phyloP scores from a whole-genome alignment of 345 rosid species.

The Salix exigua region DNA sequence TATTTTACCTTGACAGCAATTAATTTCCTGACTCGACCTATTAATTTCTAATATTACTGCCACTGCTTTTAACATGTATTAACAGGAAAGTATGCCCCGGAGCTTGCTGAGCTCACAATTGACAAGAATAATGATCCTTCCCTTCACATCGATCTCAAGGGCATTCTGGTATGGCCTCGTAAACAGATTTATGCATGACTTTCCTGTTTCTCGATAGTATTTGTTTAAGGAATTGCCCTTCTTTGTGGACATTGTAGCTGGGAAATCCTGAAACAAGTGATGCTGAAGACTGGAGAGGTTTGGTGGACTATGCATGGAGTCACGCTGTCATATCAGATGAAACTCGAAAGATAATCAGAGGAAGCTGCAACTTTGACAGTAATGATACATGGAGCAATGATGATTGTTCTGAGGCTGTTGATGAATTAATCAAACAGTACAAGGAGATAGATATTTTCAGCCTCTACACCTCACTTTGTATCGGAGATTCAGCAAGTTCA shows the following conservation, averaged over 20 bases:
- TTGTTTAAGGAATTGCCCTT: background rate
- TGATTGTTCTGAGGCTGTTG: conserved; percentile 51
- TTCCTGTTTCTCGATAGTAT: background rate
- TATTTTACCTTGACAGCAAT: conserved; percentile 9
- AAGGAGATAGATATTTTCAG: conserved; percentile 72
- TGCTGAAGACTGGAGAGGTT: conserved; percentile 79
- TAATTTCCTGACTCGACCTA: conserved; percentile 1
- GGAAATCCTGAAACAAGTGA: conserved; percentile 85
- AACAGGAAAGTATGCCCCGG: conserved; percentile 84
- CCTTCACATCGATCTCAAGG: conserved; percentile 57
- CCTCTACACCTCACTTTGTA: conserved; percentile 70
- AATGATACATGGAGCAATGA: conserved; percentile 53
- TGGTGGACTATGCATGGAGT: conserved; percentile 92
- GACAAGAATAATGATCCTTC: conserved; percentile 60
- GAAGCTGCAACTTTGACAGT: conserved; percentile 60
- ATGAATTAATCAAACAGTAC: conserved; percentile 60
- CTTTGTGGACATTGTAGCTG: conserved; percentile 33
- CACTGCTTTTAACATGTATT: background rate
- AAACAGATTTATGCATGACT: background rate
- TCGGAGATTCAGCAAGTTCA: conserved; percentile 32
- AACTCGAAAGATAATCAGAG: conserved; percentile 47
- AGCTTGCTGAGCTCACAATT: conserved; percentile 63
- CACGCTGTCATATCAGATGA: conserved; percentile 88
- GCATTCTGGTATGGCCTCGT: conserved; percentile 59
- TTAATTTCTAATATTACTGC: background rate